Evolutionary conservation across 495 filamentous ascomycete species (phyloP).

Genomic region (Aspergillus heteromorphus): DNA sequence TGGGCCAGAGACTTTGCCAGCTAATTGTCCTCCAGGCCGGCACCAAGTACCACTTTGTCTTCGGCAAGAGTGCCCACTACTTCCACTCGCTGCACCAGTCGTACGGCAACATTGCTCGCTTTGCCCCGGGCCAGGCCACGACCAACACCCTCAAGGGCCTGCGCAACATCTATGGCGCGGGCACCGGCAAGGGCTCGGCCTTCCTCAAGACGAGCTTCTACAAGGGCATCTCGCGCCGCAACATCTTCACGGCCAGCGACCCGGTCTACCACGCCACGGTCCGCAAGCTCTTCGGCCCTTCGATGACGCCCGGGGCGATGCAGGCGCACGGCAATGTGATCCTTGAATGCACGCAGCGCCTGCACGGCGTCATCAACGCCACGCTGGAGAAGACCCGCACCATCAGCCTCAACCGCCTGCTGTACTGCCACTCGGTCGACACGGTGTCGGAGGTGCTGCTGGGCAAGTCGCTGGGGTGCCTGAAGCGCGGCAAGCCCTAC

Average conservation of each 20-base stretch:
- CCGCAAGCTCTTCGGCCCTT: conserved; percentile 23
- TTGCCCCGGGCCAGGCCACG: conserved; percentile 21
- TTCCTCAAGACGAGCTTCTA: conserved; percentile 24
- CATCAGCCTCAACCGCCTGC: conserved; percentile 16
- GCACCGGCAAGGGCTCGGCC: conserved; percentile 13
- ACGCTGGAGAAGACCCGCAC: conserved; percentile 9
- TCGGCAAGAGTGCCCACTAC: conserved; percentile 17
- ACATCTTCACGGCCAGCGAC: conserved; percentile 24
- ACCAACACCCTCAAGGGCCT: conserved; percentile 22
- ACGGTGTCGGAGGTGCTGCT: conserved; percentile 24
- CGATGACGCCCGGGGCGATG: conserved; percentile 18
- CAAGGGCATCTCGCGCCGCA: conserved; percentile 20
- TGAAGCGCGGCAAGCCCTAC: conserved; percentile 20
- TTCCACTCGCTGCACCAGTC: conserved; percentile 17
- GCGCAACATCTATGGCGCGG: conserved; percentile 23
- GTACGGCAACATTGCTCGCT: conserved; percentile 20
- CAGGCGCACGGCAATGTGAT: conserved; percentile 18
- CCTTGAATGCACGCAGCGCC: conserved; percentile 12
- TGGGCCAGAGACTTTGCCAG: neutral
- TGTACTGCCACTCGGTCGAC: conserved; percentile 24
- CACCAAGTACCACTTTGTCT: conserved; percentile 18
- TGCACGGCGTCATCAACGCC: conserved; percentile 14
- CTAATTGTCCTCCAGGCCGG: conserved; percentile 9
- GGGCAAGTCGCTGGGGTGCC: conserved; percentile 21
- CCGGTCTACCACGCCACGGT: conserved; percentile 19